Evolutionary conservation across 192 early-diverging fungal genomes (phyloP).

Genomic region (Physocladia obscura): DNA sequence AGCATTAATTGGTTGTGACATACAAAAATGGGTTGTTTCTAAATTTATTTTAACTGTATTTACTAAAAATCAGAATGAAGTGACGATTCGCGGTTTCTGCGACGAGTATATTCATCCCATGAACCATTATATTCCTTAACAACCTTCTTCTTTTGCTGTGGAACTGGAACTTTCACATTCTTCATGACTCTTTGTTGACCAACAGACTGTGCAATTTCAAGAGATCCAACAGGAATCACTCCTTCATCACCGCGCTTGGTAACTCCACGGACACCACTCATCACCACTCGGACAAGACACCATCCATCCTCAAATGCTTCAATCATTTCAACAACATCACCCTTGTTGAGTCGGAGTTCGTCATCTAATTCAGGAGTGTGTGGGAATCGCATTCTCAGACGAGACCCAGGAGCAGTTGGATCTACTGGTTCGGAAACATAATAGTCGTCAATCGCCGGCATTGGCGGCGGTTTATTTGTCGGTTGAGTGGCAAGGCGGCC

Average conservation of each 20-base stretch:
- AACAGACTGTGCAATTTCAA: slow-evolving; percentile 1
- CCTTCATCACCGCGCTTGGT: slow-evolving; percentile 29
- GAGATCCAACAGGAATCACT: slow-evolving; percentile 26
- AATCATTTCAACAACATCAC: slow-evolving; percentile 37
- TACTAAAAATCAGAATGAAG: background rate
- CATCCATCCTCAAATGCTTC: slow-evolving; percentile 40
- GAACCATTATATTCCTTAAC: background rate
- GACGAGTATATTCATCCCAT: slow-evolving; percentile 16
- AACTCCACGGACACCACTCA: slow-evolving; percentile 11
- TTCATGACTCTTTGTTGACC: slow-evolving; percentile 14
- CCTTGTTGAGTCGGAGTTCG: slow-evolving; percentile 30
- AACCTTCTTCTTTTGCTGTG: background rate
- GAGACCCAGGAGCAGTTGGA: slow-evolving; percentile 28
- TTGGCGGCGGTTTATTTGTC: no score
- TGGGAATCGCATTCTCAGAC: slow-evolving; percentile 24
- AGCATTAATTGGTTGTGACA: no score
- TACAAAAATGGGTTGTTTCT: background rate
- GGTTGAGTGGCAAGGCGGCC: no score
- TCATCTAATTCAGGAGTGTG: slow-evolving; percentile 31
- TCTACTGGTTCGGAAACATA: slow-evolving; percentile 11
- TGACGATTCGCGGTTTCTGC: slow-evolving; percentile 5
- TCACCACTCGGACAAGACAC: slow-evolving; percentile 21
- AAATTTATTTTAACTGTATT: background rate
- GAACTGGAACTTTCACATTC: background rate
- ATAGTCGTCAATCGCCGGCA: slow-evolving; percentile 5